A percentile compares a stretch with the other conserved stretches of the same genome.
These are phyloP conservation scores for Jatropha curcas DNA, from an alignment of 345 rosid species.

Conservation along the genomic window DNA sequence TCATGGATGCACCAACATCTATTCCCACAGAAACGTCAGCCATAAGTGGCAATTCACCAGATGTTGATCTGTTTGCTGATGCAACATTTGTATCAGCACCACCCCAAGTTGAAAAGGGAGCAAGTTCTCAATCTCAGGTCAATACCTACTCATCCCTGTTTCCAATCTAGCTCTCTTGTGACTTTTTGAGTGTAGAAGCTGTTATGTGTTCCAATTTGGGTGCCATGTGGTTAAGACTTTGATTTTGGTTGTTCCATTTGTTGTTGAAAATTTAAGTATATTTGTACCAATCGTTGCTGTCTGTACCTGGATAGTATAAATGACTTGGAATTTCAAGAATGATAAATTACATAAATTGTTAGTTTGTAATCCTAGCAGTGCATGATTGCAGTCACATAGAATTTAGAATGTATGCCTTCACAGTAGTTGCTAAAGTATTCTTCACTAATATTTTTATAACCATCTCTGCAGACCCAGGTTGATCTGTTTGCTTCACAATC, in stretches of 20 bases:
- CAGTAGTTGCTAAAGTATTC: constrained; percentile 5
- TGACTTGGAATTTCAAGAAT: background rate
- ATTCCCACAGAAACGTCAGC: constrained; percentile 54
- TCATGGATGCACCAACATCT: constrained; percentile 66
- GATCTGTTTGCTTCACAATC: constrained; percentile 58
- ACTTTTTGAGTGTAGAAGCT: background rate
- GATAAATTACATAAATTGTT: background rate
- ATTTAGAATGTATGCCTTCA: constrained; percentile 17
- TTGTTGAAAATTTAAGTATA: background rate
- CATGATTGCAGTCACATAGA: constrained; percentile 4
- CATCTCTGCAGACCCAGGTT: constrained; percentile 44
- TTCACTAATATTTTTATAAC: constrained; percentile 8
- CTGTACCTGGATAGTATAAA: background rate
- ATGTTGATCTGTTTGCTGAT: constrained; percentile 91
- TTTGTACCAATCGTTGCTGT: background rate
- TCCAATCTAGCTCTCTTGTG: background rate
- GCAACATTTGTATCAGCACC: constrained; percentile 91
- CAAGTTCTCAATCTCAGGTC: constrained; percentile 62
- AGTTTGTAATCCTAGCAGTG: constrained; percentile 12
- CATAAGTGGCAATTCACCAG: constrained; percentile 43
- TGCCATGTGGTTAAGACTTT: background rate
- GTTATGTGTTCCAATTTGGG: background rate
- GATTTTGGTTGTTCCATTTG: background rate
- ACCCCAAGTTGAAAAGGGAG: constrained; percentile 43
- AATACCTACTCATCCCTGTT: constrained; percentile 11